Conservation (phyloP, 352 stramenopile genomes). For the Phytophthora pluvialis region DNA sequence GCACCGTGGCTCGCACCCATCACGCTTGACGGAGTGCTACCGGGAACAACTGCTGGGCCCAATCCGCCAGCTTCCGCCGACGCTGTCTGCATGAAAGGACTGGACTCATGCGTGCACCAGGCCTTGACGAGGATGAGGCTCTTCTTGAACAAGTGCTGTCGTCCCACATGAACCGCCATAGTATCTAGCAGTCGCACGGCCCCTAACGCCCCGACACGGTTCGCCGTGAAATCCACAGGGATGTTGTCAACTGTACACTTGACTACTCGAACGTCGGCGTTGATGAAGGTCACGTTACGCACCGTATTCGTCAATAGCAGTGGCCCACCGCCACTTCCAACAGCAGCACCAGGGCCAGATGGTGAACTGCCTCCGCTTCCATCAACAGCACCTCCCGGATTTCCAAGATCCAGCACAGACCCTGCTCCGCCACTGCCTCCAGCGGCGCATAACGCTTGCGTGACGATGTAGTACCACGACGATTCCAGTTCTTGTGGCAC, state of each 20-base stretch:
- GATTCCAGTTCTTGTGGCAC: conserved; percentile 80
- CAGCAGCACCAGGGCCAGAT: conserved; percentile 13
- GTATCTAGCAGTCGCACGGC: conserved; percentile 86
- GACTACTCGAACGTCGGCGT: conserved; percentile 87
- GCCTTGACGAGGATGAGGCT: conserved; percentile 91
- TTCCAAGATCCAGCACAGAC: conserved; percentile 38
- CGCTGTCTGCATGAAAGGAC: conserved; percentile 54
- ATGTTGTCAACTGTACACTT: conserved; percentile 94
- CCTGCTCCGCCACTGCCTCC: conserved; percentile 42
- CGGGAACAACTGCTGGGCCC: conserved; percentile 14
- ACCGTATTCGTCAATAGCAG: conserved; percentile 63
- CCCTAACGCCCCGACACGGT: conserved; percentile 81
- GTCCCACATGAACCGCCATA: conserved; percentile 77
- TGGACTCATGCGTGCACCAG: conserved; percentile 90
- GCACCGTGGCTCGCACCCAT: conserved; percentile 81
- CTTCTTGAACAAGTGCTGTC: conserved; percentile 88
- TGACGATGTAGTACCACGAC: conserved; percentile 87
- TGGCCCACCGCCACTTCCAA: conserved; percentile 11
- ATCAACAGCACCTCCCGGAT: conserved; percentile 14
- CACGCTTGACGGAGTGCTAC: conserved; percentile 53
- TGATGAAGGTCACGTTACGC: conserved; percentile 92
- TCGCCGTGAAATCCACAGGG: conserved; percentile 88
- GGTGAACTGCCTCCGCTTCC: conserved; percentile 29
- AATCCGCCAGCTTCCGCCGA: conserved; percentile 23
- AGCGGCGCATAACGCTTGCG: conserved; percentile 83